Base-by-base conservation (phyloP, 202 grass and related monocot species). In the Digitaria exilis region DNA sequence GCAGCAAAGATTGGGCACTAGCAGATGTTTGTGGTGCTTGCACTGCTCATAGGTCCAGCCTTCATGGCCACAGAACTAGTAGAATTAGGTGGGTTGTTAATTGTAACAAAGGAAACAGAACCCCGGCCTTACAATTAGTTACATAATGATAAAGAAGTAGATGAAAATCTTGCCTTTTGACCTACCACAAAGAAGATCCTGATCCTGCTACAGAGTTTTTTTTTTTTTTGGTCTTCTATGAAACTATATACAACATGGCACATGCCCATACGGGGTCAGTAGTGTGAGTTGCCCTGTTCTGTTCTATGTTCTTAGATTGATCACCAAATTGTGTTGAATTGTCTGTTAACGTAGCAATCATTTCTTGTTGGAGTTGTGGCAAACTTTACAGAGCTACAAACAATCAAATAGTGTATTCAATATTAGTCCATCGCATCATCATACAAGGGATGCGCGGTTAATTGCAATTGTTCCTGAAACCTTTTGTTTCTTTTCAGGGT, bases 401-500 rank as follows among this genome's bases (percentile, higher is more conserved):
- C 21, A 54, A 43, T 15, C 14, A 35, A 55, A 75, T 4, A 13
- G 10, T 54, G 16, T 41, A 42, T 58, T 82, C 7, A 80, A 24
- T 48, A 24, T 45, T 26, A 19, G 42, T 24, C 3, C 4, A 58
- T 4, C 7, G 15, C 13, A 7, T 34, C 41, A 80, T 31, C 19
- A 28, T 12, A 44, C 1, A 52, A 29, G 25, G 26, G 5, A 50
- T 18, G 21, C 25, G 2, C 10, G 44, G 25, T 52, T 16, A 19
- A 26, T 61, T 71, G 42, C 48, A 26, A 31, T n/a, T 79, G 42
- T 30, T 70, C 24, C 79, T 86, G 35, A 88, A 17, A 32, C 61
- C 39, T 70, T 22, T 31, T 4, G 9, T 58, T 59, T 84, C 57
- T 19, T 60, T 79, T 87, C 85, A 98, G 96, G 86, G 96, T 94